Evolutionary conservation across 495 filamentous ascomycete genomes (phyloP).

Genomic region (Penicillium taxi): DNA sequence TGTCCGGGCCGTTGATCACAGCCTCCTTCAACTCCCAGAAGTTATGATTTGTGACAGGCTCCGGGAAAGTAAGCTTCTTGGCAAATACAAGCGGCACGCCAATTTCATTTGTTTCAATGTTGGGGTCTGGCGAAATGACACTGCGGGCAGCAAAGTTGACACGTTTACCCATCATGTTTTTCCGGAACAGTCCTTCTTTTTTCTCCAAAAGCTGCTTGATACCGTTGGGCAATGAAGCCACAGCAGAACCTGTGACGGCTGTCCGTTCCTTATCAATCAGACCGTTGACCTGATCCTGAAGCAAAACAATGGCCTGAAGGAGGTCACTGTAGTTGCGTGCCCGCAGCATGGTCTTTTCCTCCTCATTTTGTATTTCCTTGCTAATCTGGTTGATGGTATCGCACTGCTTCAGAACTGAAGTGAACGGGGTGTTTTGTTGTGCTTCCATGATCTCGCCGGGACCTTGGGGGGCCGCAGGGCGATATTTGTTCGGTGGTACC

Average conservation of each 20-base stretch:
- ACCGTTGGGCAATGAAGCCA: conserved; percentile 43
- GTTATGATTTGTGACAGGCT: conserved; percentile 95
- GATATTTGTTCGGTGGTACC: conserved; percentile 85
- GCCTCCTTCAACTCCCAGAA: conserved; percentile 90
- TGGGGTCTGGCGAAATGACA: conserved; percentile 97
- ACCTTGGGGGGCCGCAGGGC: conserved; percentile 78
- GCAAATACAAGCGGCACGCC: conserved; percentile 97
- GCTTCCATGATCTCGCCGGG: conserved; percentile 73
- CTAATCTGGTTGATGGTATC: conserved; percentile 66
- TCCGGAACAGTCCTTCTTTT: conserved; percentile 96
- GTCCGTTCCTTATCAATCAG: conserved; percentile 83
- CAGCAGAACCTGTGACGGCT: conserved; percentile 62
- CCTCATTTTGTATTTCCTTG: conserved; percentile 54
- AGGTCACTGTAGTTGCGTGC: conserved; percentile 52
- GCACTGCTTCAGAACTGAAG: conserved; percentile 63
- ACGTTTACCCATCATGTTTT: conserved; percentile 99
- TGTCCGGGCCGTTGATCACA: conserved; percentile 89
- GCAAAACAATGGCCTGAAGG: conserved; percentile 62
- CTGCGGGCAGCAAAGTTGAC: conserved; percentile 97
- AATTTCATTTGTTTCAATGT: conserved; percentile 97
- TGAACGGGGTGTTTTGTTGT: conserved; percentile 77
- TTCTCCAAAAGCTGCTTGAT: conserved; percentile 98
- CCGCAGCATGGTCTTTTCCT: conserved; percentile 31
- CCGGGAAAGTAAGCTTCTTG: conserved; percentile 90
- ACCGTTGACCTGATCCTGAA: conserved; percentile 87